Conservation (phyloP, 2,329 filamentous ascomycete genomes). For the Verticillium alfalfae region DNA sequence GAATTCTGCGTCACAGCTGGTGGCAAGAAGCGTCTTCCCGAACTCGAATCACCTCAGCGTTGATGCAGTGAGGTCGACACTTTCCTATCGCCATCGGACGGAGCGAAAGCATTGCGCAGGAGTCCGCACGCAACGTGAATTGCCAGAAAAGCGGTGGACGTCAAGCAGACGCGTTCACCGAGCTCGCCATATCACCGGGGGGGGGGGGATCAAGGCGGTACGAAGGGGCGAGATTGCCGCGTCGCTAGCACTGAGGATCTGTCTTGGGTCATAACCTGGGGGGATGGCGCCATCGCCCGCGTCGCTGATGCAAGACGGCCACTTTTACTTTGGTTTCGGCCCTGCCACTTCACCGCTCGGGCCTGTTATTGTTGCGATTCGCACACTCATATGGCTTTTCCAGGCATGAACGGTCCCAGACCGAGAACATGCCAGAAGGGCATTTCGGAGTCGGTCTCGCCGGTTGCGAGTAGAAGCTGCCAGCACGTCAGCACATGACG, state of each 20-base stretch:
- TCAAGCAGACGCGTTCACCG: conserved; percentile 7
- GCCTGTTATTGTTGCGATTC: background rate
- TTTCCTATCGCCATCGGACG: conserved; percentile 6
- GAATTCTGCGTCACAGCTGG: background rate
- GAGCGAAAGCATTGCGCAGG: conserved; percentile 4
- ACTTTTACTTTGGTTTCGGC: background rate
- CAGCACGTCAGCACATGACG: background rate
- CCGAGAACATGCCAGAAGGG: conserved; percentile 4
- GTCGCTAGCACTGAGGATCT: background rate
- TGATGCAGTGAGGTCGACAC: conserved; percentile 9
- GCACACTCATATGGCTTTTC: background rate
- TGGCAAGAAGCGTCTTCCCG: conserved; percentile 10
- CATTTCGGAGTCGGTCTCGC: conserved; percentile 6
- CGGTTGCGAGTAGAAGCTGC: conserved; percentile 2
- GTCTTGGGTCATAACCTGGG: conserved; percentile 1
- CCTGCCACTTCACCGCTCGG: background rate
- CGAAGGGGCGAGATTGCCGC: background rate
- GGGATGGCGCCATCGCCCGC: conserved; percentile 21
- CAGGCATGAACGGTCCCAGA: background rate
- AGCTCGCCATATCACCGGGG: background rate
- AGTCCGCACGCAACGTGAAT: background rate
- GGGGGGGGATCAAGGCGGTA: background rate
- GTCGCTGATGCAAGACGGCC: conserved; percentile 17
- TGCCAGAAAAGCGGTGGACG: conserved; percentile 12
- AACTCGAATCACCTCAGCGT: conserved; percentile 12